These are phyloP conservation scores for Filobasidium floriforme DNA, from an alignment of 768 basidiomycete species.

Conservation along the genomic window DNA sequence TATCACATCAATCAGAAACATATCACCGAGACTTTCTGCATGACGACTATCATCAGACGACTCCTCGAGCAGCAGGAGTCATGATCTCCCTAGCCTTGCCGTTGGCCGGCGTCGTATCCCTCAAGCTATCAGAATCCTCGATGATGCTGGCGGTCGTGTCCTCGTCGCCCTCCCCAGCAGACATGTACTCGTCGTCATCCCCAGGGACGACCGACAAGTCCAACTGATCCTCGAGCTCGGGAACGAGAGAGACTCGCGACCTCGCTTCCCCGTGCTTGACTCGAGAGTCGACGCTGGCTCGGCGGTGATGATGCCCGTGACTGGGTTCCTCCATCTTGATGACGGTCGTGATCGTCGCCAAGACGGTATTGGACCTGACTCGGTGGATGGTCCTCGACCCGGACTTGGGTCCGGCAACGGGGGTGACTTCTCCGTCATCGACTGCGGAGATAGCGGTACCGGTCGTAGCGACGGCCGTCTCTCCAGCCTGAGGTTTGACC, in stretches of 20 bases:
- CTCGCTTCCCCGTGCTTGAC: conserved; percentile 4
- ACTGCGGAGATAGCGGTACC: neutral
- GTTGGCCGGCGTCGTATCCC: neutral
- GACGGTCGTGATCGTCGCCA: conserved; percentile 18
- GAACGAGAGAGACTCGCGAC: neutral
- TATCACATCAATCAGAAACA: no score
- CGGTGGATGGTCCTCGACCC: conserved; percentile 6
- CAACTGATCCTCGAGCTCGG: neutral
- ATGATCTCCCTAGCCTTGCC: no score
- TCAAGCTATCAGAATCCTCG: neutral
- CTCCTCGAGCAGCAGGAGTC: no score
- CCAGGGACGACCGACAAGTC: neutral
- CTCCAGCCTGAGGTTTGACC: neutral
- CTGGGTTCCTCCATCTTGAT: conserved; percentile 8
- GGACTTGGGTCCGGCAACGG: neutral
- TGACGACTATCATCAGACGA: no score
- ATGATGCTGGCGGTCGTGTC: neutral
- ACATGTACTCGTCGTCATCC: conserved; percentile 2
- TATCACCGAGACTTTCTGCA: no score
- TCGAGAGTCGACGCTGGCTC: conserved; percentile 2
- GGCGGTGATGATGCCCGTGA: conserved; percentile 1
- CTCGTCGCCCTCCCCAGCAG: neutral
- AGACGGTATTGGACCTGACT: conserved; percentile 7
- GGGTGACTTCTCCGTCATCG: neutral
- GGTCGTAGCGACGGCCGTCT: neutral